Base-by-base conservation (phyloP, 192 early-diverging fungal species). In the Pilaira anomala region DNA sequence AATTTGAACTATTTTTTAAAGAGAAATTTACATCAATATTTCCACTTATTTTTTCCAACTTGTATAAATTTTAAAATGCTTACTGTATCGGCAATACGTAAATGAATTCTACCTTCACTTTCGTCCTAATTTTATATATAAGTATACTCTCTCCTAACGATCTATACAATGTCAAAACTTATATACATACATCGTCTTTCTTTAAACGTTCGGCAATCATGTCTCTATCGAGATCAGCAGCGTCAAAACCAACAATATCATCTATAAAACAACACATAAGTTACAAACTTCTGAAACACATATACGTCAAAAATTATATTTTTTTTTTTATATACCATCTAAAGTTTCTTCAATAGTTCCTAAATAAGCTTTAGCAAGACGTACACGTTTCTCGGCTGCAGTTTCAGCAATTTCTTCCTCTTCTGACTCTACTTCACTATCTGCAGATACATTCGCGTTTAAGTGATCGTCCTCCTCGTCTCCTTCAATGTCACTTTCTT, bases 291-390 rank as follows among this genome's bases (percentile, higher is more conserved):
- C 13, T 39, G 5, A 36, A 50, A 5, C 7, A n/a, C n/a, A n/a
- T n/a, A n/a, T 2, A 48, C 21, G 6, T 46, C 65, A 28, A 44
- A 22, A 62, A 63, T 36, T 29, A 44, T 3, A 46, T 19, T 8
- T 63, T 68, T 19, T 12, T 22, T 16, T 46, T 0, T 46, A 18
- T 48, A 79, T 67, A 72, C 71, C 71, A 74, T 75, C 81, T 56
- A 80, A 71, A 48, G 80, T 79, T 44, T 85, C 78, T 65, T 91
- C 76, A 39, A 98, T 83, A 55, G 86, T 90, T 48, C 82, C 78
- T 25, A 99, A 79, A 71, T 99, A 99, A 41, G 83, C 78, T 79
- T 98, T 98, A 39, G 97, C 95, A 57, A 99, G 77, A 28, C 97
- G 80, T 62, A 96, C 75, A 14, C 96, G 86, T 68, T 97, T 98